Evolutionary conservation across 75 land plant species (phyloP).

Genomic region (Pinus albicaulis): DNA sequence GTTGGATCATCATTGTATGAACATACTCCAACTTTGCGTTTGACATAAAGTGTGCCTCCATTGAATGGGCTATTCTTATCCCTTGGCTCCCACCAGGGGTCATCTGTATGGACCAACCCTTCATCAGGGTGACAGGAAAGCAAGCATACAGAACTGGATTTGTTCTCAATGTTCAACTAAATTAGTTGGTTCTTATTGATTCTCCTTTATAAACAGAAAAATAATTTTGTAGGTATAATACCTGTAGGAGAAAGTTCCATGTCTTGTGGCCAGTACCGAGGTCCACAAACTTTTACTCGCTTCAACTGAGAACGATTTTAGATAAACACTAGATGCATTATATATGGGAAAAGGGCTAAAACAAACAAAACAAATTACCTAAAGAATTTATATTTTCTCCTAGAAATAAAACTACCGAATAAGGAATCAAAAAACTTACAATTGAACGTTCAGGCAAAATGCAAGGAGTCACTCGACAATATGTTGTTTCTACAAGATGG

Average conservation of each 20-base stretch:
- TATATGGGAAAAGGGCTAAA: not conserved
- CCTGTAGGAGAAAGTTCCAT: slow-evolving; percentile 75
- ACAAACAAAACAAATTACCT: not conserved
- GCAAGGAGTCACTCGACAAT: slow-evolving; percentile 90
- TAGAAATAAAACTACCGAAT: not conserved
- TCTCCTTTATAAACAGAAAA: not conserved
- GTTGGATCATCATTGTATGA: slow-evolving; percentile 97
- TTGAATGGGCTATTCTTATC: slow-evolving; percentile 77
- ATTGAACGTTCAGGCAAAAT: slow-evolving; percentile 85
- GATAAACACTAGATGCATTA: not conserved
- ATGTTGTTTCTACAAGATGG: slow-evolving; percentile 78
- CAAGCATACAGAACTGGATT: not conserved
- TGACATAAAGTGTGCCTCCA: slow-evolving; percentile 77
- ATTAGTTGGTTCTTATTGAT: not conserved
- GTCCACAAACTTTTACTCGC: slow-evolving; percentile 87
- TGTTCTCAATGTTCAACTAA: not conserved
- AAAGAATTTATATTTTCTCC: not conserved
- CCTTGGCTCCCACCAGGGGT: slow-evolving; percentile 80
- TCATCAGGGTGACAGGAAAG: not conserved
- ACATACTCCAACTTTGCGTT: slow-evolving; percentile 93
- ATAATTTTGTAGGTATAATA: slow-evolving; percentile 7
- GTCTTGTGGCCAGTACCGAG: slow-evolving; percentile 97
- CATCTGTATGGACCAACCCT: slow-evolving; percentile 26
- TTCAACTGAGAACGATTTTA: slow-evolving; percentile 57
- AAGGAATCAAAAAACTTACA: slow-evolving; percentile 42